A percentile compares a stretch with the other conserved stretches of the same genome.
These are phyloP conservation scores for Pogostemon cablin DNA, from an alignment of 257 asterid genomes.

Conservation along the genomic window DNA sequence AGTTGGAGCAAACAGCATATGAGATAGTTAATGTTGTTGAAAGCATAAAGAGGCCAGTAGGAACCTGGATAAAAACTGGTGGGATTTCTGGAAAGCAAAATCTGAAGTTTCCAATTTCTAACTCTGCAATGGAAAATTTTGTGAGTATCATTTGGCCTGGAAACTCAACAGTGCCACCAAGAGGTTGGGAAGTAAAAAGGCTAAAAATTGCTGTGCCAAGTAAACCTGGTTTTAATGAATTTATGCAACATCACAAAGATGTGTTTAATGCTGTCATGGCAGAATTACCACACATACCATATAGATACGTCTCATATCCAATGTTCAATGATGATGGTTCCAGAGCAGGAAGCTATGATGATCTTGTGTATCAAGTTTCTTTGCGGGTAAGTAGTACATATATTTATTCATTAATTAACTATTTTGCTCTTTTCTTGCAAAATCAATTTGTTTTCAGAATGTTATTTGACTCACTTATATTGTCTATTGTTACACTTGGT, in stretches of 20 bases:
- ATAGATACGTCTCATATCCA: constrained; percentile 36
- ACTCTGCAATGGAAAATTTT: constrained; percentile 17
- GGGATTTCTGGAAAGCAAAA: constrained; percentile 28
- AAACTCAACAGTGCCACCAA: constrained; percentile 38
- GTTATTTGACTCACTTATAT: constrained; percentile 1
- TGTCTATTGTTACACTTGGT: constrained; percentile 4
- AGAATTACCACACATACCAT: constrained; percentile 43
- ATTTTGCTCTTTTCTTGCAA: not conserved
- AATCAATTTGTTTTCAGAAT: not conserved
- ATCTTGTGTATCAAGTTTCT: constrained; percentile 55
- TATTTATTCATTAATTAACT: not conserved
- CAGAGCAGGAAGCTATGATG: constrained; percentile 45
- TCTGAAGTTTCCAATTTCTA: not conserved
- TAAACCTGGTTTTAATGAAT: constrained; percentile 45
- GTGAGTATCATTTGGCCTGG: constrained; percentile 57
- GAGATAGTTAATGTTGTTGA: constrained; percentile 39
- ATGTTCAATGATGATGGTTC: constrained; percentile 38
- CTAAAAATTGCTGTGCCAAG: constrained; percentile 47
- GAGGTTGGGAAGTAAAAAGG: constrained; percentile 49
- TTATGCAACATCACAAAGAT: constrained; percentile 37
- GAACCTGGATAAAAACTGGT: constrained; percentile 37
- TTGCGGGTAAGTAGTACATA: constrained; percentile 30
- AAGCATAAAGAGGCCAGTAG: constrained; percentile 37
- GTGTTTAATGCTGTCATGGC: constrained; percentile 46
- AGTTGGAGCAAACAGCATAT: constrained; percentile 29